Percentiles rank a stretch among this genome's conserved stretches.
phyloP scores from a whole-genome alignment of 129 eudicot species.

The Solidago caesia region DNA sequence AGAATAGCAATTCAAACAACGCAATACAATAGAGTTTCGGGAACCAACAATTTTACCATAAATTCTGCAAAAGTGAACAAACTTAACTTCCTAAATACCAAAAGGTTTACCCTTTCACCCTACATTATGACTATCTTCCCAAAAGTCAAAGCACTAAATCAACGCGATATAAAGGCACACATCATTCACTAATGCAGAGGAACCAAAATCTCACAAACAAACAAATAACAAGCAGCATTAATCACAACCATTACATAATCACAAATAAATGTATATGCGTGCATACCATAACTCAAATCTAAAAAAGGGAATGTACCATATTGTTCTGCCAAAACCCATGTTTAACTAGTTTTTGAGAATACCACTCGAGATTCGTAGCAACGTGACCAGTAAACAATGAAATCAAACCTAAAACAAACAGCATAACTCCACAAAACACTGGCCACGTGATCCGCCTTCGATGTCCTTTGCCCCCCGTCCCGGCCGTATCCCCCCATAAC shows the following conservation, averaged over 20 bases:
- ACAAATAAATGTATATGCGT: background rate
- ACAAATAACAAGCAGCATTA: slow-evolving; percentile 9
- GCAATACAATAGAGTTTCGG: background rate
- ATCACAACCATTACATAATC: slow-evolving; percentile 6
- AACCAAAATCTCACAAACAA: slow-evolving; percentile 15
- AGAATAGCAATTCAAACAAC: background rate
- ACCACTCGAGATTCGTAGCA: slow-evolving; percentile 43
- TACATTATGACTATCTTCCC: background rate
- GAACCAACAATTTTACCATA: background rate
- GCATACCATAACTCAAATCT: background rate
- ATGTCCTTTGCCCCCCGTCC: slow-evolving; percentile 30
- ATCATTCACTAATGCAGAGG: background rate
- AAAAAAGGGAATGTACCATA: slow-evolving; percentile 29
- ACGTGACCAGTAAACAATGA: slow-evolving; percentile 39
- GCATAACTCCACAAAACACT: slow-evolving; percentile 57
- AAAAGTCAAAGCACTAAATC: slow-evolving; percentile 13
- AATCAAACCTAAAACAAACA: slow-evolving; percentile 34
- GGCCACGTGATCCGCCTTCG: slow-evolving; percentile 59
- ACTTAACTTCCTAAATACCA: background rate
- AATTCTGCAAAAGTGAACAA: slow-evolving; percentile 1
- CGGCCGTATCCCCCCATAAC: slow-evolving; percentile 36
- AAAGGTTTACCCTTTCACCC: background rate
- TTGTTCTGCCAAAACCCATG: slow-evolving; percentile 49
- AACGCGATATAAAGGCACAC: slow-evolving; percentile 13
- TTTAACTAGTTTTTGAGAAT: slow-evolving; percentile 39